phyloP scores from a whole-genome alignment of 148 eudicot species.

The Rhododendron ovatum region DNA sequence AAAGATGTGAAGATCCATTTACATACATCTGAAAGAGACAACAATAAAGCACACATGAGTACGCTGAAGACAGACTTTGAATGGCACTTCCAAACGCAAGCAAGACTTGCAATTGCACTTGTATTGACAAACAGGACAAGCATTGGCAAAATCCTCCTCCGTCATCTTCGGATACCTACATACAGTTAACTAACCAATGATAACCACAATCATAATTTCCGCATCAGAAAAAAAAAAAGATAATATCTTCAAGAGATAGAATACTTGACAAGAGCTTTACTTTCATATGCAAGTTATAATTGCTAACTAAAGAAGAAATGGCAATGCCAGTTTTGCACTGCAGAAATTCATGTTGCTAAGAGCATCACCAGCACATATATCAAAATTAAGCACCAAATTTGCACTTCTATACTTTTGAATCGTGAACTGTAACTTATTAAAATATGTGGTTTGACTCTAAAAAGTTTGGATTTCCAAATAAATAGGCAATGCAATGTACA shows the following conservation, averaged over 20 bases:
- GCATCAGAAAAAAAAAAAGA: neutral
- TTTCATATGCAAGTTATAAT: neutral
- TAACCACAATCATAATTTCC: neutral
- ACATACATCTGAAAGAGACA: neutral
- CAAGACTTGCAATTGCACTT: slow-evolving; percentile 57
- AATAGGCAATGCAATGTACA: neutral
- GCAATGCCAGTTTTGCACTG: neutral
- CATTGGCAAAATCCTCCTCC: slow-evolving; percentile 33
- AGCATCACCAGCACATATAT: neutral
- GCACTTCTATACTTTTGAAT: neutral
- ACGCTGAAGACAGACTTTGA: slow-evolving; percentile 13
- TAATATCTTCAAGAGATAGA: neutral
- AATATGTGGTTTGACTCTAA: neutral
- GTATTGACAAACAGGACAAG: slow-evolving; percentile 47
- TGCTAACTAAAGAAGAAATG: neutral
- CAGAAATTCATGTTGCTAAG: neutral
- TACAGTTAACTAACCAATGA: neutral
- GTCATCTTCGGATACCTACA: slow-evolving; percentile 44
- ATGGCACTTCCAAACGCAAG: slow-evolving; percentile 27
- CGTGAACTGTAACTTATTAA: neutral
- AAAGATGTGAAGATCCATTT: neutral
- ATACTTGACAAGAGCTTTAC: neutral
- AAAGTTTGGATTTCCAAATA: neutral
- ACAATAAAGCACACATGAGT: neutral
- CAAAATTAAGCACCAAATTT: neutral